Base-by-base conservation (phyloP, 352 stramenopile species). In the Phytophthora pistaciae region DNA sequence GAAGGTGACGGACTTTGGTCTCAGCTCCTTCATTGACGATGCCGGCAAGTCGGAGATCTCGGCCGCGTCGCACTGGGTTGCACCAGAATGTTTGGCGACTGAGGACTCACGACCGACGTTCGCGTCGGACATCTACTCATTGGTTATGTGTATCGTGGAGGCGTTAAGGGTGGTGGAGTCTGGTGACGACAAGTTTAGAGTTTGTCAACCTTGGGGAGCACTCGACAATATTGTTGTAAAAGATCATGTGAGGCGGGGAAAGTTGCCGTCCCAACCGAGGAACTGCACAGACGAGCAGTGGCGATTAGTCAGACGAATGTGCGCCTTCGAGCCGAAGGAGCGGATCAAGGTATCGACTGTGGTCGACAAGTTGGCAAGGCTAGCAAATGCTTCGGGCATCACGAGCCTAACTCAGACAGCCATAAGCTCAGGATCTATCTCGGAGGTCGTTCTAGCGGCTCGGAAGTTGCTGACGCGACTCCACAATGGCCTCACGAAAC, bases 1-100 rank as follows among this genome's bases (percentile, higher is more conserved):
- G 18, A 70, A 70, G 29, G 55, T 70, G 63, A 70, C 46, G 29
- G 63, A 70, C 16, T 70, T 70, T 40, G 63, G 63, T 13, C 55
- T 70, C 1, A 71, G 64, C 36, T 71, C 49, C 1, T 31, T 36
- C 29, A 29, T 9, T 46, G 13, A 18, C 31, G n/a, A 59, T n/a
- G 16, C 16, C 16, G 7, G 9, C 0, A 8, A 59, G 2, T 13
- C n/a, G 16, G 3, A 16, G 25, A 33, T 59, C 4, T 59, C 53
- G 16, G 53, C 14, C 8, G 53, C 53, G 18, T 13, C 31, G 11
- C 29, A 59, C 9, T 59, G 29, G 27, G 53, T 59, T 10, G 53
- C 53, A n/a, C 53, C 53, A 6, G 53, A 59, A n/a, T 48, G 31
- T 18, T 29, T 59, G 9, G 14, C 18, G 5, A 20, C 5, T 18